phyloP scores from a whole-genome alignment of 148 eudicot genomes.

The Persicaria tinctoria region DNA sequence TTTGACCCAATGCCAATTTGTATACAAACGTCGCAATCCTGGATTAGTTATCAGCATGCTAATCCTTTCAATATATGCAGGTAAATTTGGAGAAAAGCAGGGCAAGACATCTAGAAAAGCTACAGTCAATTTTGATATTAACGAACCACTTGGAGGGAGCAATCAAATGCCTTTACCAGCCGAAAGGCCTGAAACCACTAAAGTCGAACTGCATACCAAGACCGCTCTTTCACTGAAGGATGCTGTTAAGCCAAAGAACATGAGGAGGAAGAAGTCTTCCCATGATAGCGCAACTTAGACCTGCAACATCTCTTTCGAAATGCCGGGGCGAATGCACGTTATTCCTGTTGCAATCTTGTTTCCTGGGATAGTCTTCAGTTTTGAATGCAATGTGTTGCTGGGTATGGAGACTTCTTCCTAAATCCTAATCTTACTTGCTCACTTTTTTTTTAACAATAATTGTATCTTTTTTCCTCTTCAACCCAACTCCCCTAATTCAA shows the following conservation, averaged over 20 bases:
- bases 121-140: neutral
- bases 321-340: neutral
- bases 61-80: constrained; percentile 17
- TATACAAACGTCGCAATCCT: neutral
- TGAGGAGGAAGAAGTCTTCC: constrained; percentile 5
- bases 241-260: constrained; percentile 18
- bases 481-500: no score
- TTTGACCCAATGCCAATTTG: neutral
- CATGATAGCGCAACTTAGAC: neutral
- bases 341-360: no score
- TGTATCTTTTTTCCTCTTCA: no score
- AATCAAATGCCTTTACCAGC: neutral
- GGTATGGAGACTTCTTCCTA: no score
- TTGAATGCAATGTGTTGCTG: no score
- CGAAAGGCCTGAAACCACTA: neutral
- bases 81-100: constrained; percentile 13
- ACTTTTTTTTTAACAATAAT: no score
- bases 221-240: constrained; percentile 11
- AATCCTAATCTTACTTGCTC: no score
- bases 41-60: neutral
- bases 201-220: neutral
- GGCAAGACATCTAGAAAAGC: constrained; percentile 11
- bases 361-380: no score
- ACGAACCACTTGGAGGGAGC: constrained; percentile 15
- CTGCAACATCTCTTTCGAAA: neutral